phyloP scores from a whole-genome alignment of 2,329 filamentous ascomycete genomes.

The Calcarisporium arbuscula region DNA sequence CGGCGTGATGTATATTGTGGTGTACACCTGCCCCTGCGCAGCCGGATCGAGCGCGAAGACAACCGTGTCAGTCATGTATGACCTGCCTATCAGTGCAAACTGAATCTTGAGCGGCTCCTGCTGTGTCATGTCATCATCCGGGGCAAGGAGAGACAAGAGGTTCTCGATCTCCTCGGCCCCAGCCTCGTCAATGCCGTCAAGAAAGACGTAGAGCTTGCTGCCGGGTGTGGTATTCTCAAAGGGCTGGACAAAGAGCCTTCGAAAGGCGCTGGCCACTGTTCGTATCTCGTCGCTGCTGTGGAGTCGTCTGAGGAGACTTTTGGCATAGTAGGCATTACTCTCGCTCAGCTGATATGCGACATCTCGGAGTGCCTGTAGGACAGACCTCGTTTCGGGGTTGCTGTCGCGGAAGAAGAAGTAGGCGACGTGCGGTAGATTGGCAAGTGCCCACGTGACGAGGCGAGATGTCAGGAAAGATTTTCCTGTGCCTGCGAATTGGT shows the following conservation, averaged over 20 bases:
- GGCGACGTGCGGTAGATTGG: slow-evolving; percentile 27
- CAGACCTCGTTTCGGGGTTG: slow-evolving; percentile 37
- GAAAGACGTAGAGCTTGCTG: slow-evolving; percentile 34
- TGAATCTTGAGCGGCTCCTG: slow-evolving; percentile 21
- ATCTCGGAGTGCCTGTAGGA: slow-evolving; percentile 38
- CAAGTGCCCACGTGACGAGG: slow-evolving; percentile 33
- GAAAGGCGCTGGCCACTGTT: slow-evolving; percentile 37
- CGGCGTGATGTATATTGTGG: slow-evolving; percentile 34
- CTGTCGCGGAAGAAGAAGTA: slow-evolving; percentile 45
- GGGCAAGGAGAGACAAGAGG: slow-evolving; percentile 28
- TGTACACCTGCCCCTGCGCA: slow-evolving; percentile 23
- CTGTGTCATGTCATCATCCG: slow-evolving; percentile 17
- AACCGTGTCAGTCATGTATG: slow-evolving; percentile 33
- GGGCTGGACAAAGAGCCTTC: slow-evolving; percentile 33
- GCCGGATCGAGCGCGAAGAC: slow-evolving; percentile 25
- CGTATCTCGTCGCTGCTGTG: slow-evolving; percentile 34
- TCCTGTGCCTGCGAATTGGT: slow-evolving; percentile 27
- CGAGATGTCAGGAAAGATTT: slow-evolving; percentile 39
- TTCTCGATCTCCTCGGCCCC: slow-evolving; percentile 28
- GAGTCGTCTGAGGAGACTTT: slow-evolving; percentile 28
- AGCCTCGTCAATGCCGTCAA: slow-evolving; percentile 42
- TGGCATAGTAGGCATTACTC: slow-evolving; percentile 37
- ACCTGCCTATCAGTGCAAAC: slow-evolving; percentile 35
- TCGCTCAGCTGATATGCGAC: slow-evolving; percentile 41
- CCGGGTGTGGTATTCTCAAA: slow-evolving; percentile 25